Evolutionary conservation across 345 rosid genomes (phyloP), one percentile per base, ranked within the genome.

Genomic region (Atalantia buxifolia): DNA sequence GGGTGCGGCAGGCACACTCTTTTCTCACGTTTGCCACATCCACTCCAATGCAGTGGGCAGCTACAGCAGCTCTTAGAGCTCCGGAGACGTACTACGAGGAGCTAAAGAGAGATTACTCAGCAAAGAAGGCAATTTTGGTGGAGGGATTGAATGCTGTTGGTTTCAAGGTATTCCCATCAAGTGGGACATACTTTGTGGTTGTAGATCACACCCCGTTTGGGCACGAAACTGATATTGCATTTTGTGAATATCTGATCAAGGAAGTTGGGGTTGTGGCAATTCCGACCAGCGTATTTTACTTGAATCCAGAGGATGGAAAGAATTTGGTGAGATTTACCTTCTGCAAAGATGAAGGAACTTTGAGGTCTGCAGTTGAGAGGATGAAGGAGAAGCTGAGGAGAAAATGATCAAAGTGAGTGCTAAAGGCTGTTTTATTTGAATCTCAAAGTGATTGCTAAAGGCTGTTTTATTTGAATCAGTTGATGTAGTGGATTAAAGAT

Each of bases 181-280:
- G 97, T 9, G 99, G 99, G 64, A 92, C 98, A 14, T 94, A 91
- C 92, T 96, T 94, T 84, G 90, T 94, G 6, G 87, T 92, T 16
- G 98, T 90, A 4, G 98, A 96, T 83, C 99, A 96, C 78, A 94
- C 98, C 7, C 97, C 94, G 2, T 96, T 94, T 55, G 98, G 98
- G 31, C 84, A 73, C 4, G 92, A 90, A 63, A 86, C 89, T 53
- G 99, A 96, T 81, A 72, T 96, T 7, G 92, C 88, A 0, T 96
- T 94, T 83, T 96, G 99, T 25, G 98, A 96, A 86, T 89, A 89
- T 84, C 86, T 94, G 74, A 94, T 96, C 80, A 89, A 94, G 88
- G 95, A 96, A 86, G 97, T 96, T 27, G 98, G 99, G 14, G 98
- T 96, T 13, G 99, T 86, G 24, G 97, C 98, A 1, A 96, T 96